Evolutionary conservation across 2,329 filamentous ascomycete species (phyloP), one percentile per base, ranked within the genome.

Genomic region (Talaromyces sp.): DNA sequence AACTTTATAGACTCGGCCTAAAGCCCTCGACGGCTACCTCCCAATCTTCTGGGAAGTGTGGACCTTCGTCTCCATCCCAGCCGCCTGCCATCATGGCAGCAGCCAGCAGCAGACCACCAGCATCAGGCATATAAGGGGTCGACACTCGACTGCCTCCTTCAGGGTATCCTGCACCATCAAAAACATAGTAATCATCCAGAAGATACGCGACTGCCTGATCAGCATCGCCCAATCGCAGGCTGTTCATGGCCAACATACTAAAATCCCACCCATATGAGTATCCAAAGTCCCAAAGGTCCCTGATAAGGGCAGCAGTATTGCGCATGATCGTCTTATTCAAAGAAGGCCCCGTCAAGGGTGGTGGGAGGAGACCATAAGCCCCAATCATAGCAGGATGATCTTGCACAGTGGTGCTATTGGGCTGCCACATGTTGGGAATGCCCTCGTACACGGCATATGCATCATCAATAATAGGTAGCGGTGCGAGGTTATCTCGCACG

Each of bases 61-160:
- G 42, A 27, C 49, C 49, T 29, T 51, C 42, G 17, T 53, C 40
- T n/a, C 75, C 79, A 60, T 83, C 80, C 82, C 82, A 84, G 0
- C 79, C 82, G 1, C 80, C 80, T 10, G 79, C 78, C 77, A 84
- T 78, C 80, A 84, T 82, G 2, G 78, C 82, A 52, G 81, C 70
- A 0, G 80, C 80, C 29, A 82, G 63, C 60, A 85, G 57, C 52
- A 85, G 68, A 1, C 75, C 75, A 2, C 78, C 75, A 32, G 76
- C 74, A 17, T 76, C 77, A 0, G 82, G 82, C 52, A 85, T 82
- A 65, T 85, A 85, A 9, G 82, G 82, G 24, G 82, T 84, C 1
- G 81, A 75, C 8, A 83, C 82, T 37, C 49, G 41, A 39, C 78
- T 72, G 4, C 73, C 70, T 0, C 82, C 82, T 4, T 80, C 67